phyloP scores from a whole-genome alignment of 2,329 filamentous ascomycete genomes.

The Sporothrix phasma region DNA sequence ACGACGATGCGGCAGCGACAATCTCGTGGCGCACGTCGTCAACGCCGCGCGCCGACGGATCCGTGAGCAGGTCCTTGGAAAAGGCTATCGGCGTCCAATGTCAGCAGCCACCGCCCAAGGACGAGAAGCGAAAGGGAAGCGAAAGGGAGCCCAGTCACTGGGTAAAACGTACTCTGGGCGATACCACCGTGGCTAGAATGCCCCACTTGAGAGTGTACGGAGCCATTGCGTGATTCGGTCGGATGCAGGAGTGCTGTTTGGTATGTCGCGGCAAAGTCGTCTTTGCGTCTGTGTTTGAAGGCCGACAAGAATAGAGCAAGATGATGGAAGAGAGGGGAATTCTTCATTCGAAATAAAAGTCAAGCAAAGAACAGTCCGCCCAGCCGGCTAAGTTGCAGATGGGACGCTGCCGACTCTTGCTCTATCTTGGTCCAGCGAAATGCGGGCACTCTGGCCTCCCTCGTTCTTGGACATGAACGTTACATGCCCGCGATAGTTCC shows the following conservation, averaged over 20 bases:
- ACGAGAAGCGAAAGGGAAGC: neutral
- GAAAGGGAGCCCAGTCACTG: neutral
- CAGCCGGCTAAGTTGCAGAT: too few species aligned
- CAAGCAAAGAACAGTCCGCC: neutral
- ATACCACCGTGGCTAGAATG: conserved; percentile 53
- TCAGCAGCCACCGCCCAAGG: neutral
- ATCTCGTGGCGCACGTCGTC: conserved; percentile 67
- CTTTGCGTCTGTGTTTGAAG: neutral
- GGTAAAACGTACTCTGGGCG: conserved; percentile 39
- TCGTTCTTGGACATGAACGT: neutral
- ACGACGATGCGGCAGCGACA: conserved; percentile 70
- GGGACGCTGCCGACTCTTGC: neutral
- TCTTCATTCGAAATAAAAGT: neutral
- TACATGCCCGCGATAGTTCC: conserved; percentile 4
- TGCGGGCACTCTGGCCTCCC: neutral
- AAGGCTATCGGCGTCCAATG: conserved; percentile 40
- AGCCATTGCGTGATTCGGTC: conserved; percentile 10
- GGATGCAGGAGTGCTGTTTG: conserved; percentile 13
- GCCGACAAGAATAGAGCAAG: too few species aligned
- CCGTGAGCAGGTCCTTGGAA: conserved; percentile 66
- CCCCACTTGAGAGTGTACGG: conserved; percentile 47
- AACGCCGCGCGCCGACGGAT: conserved; percentile 59
- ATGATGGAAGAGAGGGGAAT: neutral
- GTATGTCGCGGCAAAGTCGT: neutral
- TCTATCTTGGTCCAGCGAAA: neutral